These are phyloP conservation scores for Calonectria crousiana DNA, from an alignment of 2,329 filamentous ascomycete species.

Conservation along the genomic window DNA sequence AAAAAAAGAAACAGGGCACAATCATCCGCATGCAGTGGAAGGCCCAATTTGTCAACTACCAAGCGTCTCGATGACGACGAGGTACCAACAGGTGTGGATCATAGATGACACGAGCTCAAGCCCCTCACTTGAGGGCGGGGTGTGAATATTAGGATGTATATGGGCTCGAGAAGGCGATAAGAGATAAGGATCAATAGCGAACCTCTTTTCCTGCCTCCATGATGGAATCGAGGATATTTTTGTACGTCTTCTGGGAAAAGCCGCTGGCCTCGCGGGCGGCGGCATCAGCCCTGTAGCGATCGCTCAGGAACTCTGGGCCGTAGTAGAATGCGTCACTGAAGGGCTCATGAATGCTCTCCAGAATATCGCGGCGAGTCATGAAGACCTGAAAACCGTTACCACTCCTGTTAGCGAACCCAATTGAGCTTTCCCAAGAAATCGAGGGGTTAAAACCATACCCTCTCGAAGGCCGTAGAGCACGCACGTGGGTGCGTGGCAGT, in stretches of 20 bases:
- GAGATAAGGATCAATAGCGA: conserved; percentile 46
- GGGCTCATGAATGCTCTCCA: conserved; percentile 92
- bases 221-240: conserved; percentile 82
- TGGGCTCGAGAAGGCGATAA: conserved; percentile 33
- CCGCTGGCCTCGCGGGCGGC: conserved; percentile 70
- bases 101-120: background rate
- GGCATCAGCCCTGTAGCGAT: conserved; percentile 80
- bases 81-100: conserved; percentile 17
- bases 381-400: conserved; percentile 75
- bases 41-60: background rate
- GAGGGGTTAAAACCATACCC: conserved; percentile 66
- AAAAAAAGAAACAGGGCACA: background rate
- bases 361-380: conserved; percentile 88
- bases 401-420: background rate
- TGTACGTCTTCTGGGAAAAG: conserved; percentile 78
- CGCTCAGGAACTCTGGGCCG: conserved; percentile 87
- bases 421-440: background rate
- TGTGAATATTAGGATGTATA: conserved; percentile 31
- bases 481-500: conserved; percentile 93
- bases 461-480: conserved; percentile 97
- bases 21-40: background rate
- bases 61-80: background rate
- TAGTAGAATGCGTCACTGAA: conserved; percentile 98
- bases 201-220: conserved; percentile 81
- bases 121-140: conserved; percentile 24